phyloP scores from a whole-genome alignment of 129 eudicot genomes.

The Helianthus tuberosus region DNA sequence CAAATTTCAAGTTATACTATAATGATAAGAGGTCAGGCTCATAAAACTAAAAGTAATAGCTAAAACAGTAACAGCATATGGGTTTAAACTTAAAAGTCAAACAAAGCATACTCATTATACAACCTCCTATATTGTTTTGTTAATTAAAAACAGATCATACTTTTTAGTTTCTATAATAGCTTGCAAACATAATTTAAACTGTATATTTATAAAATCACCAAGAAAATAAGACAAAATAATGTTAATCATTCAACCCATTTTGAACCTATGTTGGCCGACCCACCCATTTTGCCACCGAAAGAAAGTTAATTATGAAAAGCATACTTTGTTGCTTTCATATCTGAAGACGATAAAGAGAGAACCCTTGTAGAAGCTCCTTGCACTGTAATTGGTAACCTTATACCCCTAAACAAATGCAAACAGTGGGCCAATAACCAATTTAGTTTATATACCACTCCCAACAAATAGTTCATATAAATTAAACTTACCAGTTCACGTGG shows the following conservation, averaged over 20 bases:
- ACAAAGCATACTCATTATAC: too few relatives aligned
- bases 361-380: slow-evolving; percentile 45
- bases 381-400: slow-evolving; percentile 42
- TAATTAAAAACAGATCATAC: neutral
- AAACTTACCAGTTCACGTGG: slow-evolving; percentile 38
- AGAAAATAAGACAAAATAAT: neutral
- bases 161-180: neutral
- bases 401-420: slow-evolving; percentile 36
- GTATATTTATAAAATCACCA: neutral
- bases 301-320: neutral
- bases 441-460: slow-evolving; percentile 9
- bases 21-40: too few relatives aligned
- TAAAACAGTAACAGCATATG: neutral
- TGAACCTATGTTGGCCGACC: neutral
- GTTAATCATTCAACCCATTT: neutral
- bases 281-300: neutral
- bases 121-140: neutral
- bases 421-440: slow-evolving; percentile 3
- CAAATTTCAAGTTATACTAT: too few relatives aligned
- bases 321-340: too few relatives aligned
- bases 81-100: slow-evolving; percentile 5
- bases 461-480: neutral
- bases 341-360: slow-evolving; percentile 37
- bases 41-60: neutral
- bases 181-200: slow-evolving; percentile 1